Evolutionary conservation across 2,329 filamentous ascomycete species (phyloP).

Genomic region (Diaporthe eres): DNA sequence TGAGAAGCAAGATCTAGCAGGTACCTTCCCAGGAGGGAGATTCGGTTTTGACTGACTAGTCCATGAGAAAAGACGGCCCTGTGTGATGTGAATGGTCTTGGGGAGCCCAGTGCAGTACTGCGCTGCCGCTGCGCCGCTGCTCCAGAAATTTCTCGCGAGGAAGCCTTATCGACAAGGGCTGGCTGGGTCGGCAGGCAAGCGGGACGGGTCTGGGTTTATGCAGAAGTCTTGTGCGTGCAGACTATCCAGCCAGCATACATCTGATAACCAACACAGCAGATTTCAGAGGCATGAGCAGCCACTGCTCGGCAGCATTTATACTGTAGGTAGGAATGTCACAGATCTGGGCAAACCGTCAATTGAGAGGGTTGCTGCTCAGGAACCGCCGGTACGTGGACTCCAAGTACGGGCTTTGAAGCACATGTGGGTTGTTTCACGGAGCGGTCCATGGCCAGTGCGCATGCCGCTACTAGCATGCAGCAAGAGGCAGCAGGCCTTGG

Average conservation of each 20-base stretch:
- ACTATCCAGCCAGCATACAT: neutral
- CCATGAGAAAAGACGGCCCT: neutral
- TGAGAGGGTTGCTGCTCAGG: neutral
- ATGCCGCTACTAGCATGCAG: neutral
- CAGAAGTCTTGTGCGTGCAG: neutral
- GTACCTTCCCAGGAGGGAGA: neutral
- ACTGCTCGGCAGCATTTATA: neutral
- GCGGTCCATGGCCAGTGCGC: neutral
- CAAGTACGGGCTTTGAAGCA: neutral
- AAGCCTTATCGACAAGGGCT: conserved; percentile 29
- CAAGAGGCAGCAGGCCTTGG: conserved; percentile 22
- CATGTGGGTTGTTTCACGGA: neutral
- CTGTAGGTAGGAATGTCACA: neutral
- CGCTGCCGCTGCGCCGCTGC: neutral
- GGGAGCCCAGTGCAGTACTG: neutral
- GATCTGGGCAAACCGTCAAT: neutral
- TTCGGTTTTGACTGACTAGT: conserved; percentile 3
- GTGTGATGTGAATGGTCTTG: neutral
- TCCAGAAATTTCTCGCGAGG: conserved; percentile 29
- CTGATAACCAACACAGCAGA: neutral
- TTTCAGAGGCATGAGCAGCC: neutral
- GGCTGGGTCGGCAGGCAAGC: conserved; percentile 33
- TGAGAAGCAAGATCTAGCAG: neutral
- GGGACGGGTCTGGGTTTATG: neutral
- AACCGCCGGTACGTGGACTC: neutral